Percentiles rank a stretch among this genome's conserved stretches.
Conservation (phyloP, 208 protist genomes). For the Strigomonas culicis region DNA sequence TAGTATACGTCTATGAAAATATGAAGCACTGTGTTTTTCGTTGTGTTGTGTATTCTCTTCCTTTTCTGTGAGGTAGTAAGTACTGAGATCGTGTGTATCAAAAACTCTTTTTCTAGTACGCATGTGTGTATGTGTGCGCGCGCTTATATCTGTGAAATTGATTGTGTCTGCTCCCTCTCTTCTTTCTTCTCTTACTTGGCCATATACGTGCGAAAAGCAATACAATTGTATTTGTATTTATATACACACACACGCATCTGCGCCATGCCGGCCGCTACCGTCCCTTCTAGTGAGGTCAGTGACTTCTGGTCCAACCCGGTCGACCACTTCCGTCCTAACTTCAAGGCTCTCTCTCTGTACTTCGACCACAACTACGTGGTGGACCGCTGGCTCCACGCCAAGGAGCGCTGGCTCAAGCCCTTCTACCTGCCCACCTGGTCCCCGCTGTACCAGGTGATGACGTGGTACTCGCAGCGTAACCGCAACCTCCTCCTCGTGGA, state of each 20-base stretch:
- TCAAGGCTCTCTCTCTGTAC: conserved; percentile 88
- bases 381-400: conserved; percentile 73
- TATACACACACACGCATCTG: too few relatives aligned
- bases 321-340: conserved; percentile 88
- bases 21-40: conserved; percentile 2
- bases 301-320: conserved; percentile 88
- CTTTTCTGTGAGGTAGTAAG: neutral
- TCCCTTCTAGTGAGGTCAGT: conserved; percentile 21
- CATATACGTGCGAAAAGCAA: neutral
- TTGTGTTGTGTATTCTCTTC: neutral
- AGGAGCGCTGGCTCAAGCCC: conserved; percentile 73
- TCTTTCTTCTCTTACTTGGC: neutral
- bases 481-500: conserved; percentile 88
- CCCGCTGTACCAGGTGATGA: conserved; percentile 77
- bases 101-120: too few relatives aligned
- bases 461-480: conserved; percentile 84
- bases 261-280: neutral
- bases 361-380: conserved; percentile 76
- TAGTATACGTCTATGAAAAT: neutral
- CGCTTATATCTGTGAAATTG: neutral
- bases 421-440: conserved; percentile 89
- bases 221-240: too few relatives aligned
- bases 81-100: conserved; percentile 1
- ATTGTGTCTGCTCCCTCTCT: conserved; percentile 3
- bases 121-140: neutral